Evolutionary conservation across 441 rosid species (phyloP).

Genomic region (Breynia disticha): DNA sequence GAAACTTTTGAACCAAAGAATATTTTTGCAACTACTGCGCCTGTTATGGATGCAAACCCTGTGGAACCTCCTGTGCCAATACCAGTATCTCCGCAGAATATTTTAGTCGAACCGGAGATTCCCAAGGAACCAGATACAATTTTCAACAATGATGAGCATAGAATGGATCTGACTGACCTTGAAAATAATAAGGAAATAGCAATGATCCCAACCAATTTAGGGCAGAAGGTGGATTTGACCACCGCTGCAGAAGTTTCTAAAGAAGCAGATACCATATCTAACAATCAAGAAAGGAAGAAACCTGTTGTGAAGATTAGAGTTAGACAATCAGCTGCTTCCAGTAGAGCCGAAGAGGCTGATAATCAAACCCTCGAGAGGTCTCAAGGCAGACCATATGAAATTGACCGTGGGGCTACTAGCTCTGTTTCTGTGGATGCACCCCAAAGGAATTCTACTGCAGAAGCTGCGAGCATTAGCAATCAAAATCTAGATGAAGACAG

Average conservation of each 20-base stretch:
- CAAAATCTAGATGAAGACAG: slow-evolving; percentile 87
- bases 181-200: slow-evolving; percentile 23
- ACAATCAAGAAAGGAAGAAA: slow-evolving; percentile 46
- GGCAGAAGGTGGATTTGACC: slow-evolving; percentile 11
- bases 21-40: slow-evolving; percentile 38
- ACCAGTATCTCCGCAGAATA: slow-evolving; percentile 23
- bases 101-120: slow-evolving; percentile 29
- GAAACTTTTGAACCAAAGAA: slow-evolving; percentile 57
- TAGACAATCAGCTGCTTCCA: slow-evolving; percentile 51
- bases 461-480: slow-evolving; percentile 67
- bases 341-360: slow-evolving; percentile 67
- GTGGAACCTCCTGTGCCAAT: slow-evolving; percentile 31
- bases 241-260: slow-evolving; percentile 18
- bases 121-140: slow-evolving; percentile 18
- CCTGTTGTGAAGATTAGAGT: slow-evolving; percentile 68
- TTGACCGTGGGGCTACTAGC: slow-evolving; percentile 54
- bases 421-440: slow-evolving; percentile 97
- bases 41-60: slow-evolving; percentile 36
- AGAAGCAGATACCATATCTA: slow-evolving; percentile 42
- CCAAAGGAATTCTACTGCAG: slow-evolving; percentile 52
- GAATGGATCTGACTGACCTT: slow-evolving; percentile 6
- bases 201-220: slow-evolving; percentile 16
- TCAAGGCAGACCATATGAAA: slow-evolving; percentile 47
- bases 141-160: slow-evolving; percentile 1
- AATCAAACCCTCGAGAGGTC: slow-evolving; percentile 65